Evolutionary conservation across 202 grass and related monocot species (phyloP).

Genomic region (Hordeum pubiflorum): DNA sequence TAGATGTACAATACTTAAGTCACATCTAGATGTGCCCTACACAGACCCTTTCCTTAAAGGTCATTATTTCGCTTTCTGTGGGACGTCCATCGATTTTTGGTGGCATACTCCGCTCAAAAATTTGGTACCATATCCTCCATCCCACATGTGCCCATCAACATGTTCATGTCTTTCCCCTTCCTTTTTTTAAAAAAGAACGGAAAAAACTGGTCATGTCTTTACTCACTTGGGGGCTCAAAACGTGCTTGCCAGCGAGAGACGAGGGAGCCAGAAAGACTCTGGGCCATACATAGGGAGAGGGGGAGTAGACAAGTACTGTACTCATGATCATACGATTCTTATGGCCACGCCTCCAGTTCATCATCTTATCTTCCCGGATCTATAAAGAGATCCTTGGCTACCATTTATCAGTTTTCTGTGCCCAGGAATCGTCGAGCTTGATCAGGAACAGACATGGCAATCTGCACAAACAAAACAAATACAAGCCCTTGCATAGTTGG

Average conservation of each 20-base stretch:
- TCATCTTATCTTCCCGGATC: conserved; percentile 20
- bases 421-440: background rate
- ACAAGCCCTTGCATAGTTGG: background rate
- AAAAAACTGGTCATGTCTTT: background rate
- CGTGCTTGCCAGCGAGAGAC: conserved; percentile 34
- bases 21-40: too few species aligned
- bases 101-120: background rate
- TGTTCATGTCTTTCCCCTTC: background rate
- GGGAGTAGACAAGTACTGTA: background rate
- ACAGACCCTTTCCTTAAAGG: background rate
- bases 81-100: background rate
- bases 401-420: conserved; percentile 7
- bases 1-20: too few species aligned
- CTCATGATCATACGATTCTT: conserved; percentile 21
- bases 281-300: conserved; percentile 8
- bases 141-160: background rate
- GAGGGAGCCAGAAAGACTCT: conserved; percentile 11
- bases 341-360: conserved; percentile 21
- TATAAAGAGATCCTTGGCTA: conserved; percentile 14
- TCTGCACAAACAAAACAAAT: background rate
- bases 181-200: background rate
- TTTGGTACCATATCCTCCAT: background rate
- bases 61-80: background rate
- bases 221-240: conserved; percentile 29
- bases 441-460: background rate